Evolutionary conservation across 164 flowering plant genomes (phyloP).

Genomic region (Vitis riparia): DNA sequence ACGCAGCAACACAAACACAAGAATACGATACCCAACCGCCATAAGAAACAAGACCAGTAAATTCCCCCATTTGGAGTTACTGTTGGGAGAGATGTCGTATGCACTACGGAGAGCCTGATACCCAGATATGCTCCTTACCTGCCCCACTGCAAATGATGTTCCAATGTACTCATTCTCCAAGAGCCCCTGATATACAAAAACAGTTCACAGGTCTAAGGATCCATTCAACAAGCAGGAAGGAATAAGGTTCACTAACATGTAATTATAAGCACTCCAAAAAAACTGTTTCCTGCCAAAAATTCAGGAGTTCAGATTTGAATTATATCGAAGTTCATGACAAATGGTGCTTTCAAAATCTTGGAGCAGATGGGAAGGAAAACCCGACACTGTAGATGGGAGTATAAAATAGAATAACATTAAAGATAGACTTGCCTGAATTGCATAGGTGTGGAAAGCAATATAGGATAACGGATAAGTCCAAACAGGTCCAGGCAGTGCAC

Average conservation of each 20-base stretch:
- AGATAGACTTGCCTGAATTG: constrained; percentile 72
- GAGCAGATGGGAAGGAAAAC: not conserved
- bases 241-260: too few species aligned
- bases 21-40: constrained; percentile 68
- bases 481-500: constrained; percentile 67
- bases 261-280: too few species aligned
- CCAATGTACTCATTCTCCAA: constrained; percentile 92
- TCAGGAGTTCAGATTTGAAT: too few species aligned
- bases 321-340: too few species aligned
- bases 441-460: constrained; percentile 87
- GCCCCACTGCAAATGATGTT: constrained; percentile 85
- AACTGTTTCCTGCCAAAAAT: too few species aligned
- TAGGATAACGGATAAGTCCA: constrained; percentile 97
- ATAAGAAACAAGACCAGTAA: constrained; percentile 71
- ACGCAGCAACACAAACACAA: constrained; percentile 60
- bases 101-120: constrained; percentile 71
- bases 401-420: not conserved
- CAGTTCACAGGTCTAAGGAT: not conserved
- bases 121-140: constrained; percentile 82
- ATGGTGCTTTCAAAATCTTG: not conserved
- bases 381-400: not conserved
- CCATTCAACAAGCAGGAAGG: not conserved
- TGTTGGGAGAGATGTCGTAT: constrained; percentile 58
- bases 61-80: constrained; percentile 81
- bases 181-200: constrained; percentile 62